These are phyloP conservation scores for Ogataea siamensis DNA, from an alignment of 805 yeast species.

Conservation along the genomic window DNA sequence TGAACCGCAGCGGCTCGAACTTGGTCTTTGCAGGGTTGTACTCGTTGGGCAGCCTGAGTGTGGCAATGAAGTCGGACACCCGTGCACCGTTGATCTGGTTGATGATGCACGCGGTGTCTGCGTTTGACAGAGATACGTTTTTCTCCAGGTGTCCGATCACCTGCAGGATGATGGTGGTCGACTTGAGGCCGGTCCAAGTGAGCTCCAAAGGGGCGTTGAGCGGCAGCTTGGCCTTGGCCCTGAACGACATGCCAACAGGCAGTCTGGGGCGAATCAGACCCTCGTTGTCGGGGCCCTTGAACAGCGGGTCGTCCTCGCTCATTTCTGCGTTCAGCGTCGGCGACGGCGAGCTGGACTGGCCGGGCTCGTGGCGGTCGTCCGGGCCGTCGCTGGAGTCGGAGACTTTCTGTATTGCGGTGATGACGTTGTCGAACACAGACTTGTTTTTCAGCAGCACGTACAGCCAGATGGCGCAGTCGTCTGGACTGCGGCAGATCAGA, in stretches of 20 bases:
- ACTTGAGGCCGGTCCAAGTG: conserved; percentile 58
- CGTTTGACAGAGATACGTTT: conserved; percentile 35
- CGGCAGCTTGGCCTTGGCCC: conserved; percentile 53
- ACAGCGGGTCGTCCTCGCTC: conserved; percentile 10
- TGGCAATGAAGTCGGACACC: conserved; percentile 13
- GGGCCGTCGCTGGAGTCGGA: conserved; percentile 23
- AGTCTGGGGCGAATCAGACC: conserved; percentile 44
- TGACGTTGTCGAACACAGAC: conserved; percentile 37
- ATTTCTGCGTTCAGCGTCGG: conserved; percentile 6
- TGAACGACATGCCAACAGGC: conserved; percentile 60
- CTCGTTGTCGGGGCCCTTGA: conserved; percentile 20
- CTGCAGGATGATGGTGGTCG: conserved; percentile 42
- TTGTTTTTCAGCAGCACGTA: conserved; percentile 47
- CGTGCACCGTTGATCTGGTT: conserved; percentile 42
- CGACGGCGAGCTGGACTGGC: conserved; percentile 12
- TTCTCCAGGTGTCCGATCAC: conserved; percentile 30
- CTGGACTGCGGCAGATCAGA: conserved; percentile 48
- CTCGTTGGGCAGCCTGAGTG: conserved; percentile 32
- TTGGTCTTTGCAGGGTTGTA: conserved; percentile 40
- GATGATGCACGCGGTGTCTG: conserved; percentile 34
- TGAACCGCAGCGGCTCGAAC: conserved; percentile 49
- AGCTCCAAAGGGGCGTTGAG: conserved; percentile 46
- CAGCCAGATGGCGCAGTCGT: conserved; percentile 52
- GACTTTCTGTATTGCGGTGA: conserved; percentile 34
- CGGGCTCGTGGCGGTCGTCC: background rate